These are phyloP conservation scores for Limonium bicolor DNA, from an alignment of 148 eudicot genomes.

Conservation along the genomic window DNA sequence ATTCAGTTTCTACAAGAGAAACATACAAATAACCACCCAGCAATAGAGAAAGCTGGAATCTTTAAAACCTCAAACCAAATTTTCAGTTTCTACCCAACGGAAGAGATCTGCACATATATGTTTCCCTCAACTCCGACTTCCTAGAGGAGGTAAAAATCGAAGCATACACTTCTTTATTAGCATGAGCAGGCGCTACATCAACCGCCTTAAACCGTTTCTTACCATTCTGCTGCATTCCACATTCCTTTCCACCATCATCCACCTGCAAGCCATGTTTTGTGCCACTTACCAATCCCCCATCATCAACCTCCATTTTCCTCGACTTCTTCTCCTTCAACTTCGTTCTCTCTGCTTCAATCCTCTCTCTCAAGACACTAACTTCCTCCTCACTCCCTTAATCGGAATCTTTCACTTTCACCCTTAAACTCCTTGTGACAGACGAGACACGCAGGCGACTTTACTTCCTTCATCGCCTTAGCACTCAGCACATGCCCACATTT, in stretches of 20 bases:
- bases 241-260: too few species aligned
- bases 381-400: slow-evolving; percentile 79
- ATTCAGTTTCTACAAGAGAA: too few species aligned
- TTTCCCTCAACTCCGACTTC: slow-evolving; percentile 72
- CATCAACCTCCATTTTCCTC: slow-evolving; percentile 31
- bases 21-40: too few species aligned
- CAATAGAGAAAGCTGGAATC: too few species aligned
- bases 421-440: slow-evolving; percentile 54
- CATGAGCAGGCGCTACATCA: slow-evolving; percentile 57
- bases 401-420: slow-evolving; percentile 42
- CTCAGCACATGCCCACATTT: slow-evolving; percentile 82
- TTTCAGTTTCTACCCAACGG: too few species aligned
- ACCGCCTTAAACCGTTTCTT: slow-evolving; percentile 66
- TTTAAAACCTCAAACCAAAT: too few species aligned
- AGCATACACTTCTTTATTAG: slow-evolving; percentile 70
- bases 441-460: slow-evolving; percentile 49
- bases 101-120: slow-evolving; percentile 67
- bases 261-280: slow-evolving; percentile 42
- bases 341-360: slow-evolving; percentile 34
- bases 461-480: slow-evolving; percentile 72
- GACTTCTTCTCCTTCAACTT: slow-evolving; percentile 35
- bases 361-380: slow-evolving; percentile 44
- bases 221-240: too few species aligned
- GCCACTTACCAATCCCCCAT: slow-evolving; percentile 48
- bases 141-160: slow-evolving; percentile 81